A percentile compares a stretch with the other conserved stretches of the same genome.
These are phyloP conservation scores for Arthrobotrys iridis DNA, from an alignment of 2,329 filamentous ascomycete genomes.

Conservation along the genomic window DNA sequence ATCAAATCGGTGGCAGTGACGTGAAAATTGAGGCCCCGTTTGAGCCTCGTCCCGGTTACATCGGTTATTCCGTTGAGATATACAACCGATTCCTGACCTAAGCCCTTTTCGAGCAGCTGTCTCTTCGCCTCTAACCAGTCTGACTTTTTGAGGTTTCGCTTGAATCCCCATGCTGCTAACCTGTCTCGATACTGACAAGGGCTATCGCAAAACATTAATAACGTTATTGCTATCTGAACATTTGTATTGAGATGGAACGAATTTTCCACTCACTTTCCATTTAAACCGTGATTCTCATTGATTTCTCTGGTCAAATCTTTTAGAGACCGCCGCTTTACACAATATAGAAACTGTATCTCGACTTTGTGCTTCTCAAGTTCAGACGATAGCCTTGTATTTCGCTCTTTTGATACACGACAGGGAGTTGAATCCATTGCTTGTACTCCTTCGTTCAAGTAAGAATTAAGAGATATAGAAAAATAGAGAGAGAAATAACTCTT, in stretches of 20 bases:
- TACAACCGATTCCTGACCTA: neutral
- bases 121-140: neutral
- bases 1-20: neutral
- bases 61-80: neutral
- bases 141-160: neutral
- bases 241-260: neutral
- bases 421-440: no score
- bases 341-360: constrained; percentile 16
- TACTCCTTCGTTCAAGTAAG: no score
- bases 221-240: no score
- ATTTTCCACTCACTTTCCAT: neutral
- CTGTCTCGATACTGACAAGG: constrained; percentile 15
- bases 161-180: neutral
- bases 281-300: neutral
- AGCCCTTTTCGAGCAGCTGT: neutral
- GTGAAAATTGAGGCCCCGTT: neutral
- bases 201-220: no score
- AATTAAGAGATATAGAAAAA: no score
- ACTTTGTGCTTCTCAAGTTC: neutral
- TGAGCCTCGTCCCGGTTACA: neutral
- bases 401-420: neutral
- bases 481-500: no score
- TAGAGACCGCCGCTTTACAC: neutral
- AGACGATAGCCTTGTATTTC: neutral
- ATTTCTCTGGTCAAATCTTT: neutral